Evolutionary conservation across 768 basidiomycete species (phyloP).

Genomic region (Chalciporus pseudorubinellus): DNA sequence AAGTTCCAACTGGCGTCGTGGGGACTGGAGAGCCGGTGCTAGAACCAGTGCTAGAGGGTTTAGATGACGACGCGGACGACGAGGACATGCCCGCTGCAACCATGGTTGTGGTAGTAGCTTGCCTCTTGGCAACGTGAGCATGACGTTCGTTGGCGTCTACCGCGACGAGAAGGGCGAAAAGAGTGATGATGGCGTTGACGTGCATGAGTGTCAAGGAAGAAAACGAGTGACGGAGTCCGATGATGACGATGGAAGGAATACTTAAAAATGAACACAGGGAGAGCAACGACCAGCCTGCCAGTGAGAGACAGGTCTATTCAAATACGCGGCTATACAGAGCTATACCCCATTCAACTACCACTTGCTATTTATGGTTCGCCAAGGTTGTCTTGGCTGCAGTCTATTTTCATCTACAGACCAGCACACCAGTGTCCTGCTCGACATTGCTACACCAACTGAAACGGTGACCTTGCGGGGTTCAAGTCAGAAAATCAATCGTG

Average conservation of each 20-base stretch:
- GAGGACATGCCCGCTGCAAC: slow-evolving; percentile 3
- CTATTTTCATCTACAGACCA: too few species aligned
- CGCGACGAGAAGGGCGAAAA: slow-evolving; percentile 42
- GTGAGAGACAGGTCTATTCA: too few species aligned
- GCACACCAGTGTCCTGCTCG: too few species aligned
- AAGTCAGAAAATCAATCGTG: too few species aligned
- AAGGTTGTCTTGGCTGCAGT: background rate
- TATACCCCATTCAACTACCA: too few species aligned
- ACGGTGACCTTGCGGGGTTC: too few species aligned
- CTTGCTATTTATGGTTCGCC: background rate
- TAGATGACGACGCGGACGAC: slow-evolving; percentile 1
- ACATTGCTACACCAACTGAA: too few species aligned
- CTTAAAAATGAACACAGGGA: too few species aligned
- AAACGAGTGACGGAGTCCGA: slow-evolving; percentile 4
- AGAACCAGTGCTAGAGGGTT: slow-evolving; percentile 1
- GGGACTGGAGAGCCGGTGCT: slow-evolving; percentile 20
- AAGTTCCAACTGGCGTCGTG: slow-evolving; percentile 37
- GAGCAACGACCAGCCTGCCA: too few species aligned
- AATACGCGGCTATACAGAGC: too few species aligned
- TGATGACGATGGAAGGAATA: background rate
- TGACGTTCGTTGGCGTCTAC: slow-evolving; percentile 42
- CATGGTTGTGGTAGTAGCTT: slow-evolving; percentile 16
- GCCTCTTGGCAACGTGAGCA: slow-evolving; percentile 38
- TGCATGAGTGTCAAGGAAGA: slow-evolving; percentile 36
- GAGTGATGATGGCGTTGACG: slow-evolving; percentile 40